Evolutionary conservation across 2,329 filamentous ascomycete species (phyloP).

Genomic region (Aspergillus melleus): DNA sequence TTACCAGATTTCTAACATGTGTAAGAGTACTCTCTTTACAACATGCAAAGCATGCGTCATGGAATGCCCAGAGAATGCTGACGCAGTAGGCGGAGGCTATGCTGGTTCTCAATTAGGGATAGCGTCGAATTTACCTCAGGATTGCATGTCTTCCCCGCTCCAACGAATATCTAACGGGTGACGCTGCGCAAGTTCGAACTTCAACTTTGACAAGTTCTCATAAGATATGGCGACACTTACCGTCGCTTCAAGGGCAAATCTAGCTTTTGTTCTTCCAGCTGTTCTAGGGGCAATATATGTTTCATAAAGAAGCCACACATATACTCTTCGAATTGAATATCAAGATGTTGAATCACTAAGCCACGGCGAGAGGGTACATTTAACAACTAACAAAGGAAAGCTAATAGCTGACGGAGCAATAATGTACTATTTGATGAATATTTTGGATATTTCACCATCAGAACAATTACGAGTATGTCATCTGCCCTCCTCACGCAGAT

Average conservation of each 20-base stretch:
- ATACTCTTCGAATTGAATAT: not conserved
- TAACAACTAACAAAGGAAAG: not conserved
- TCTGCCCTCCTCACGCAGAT: no score
- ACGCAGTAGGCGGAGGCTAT: not conserved
- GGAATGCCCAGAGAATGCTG: no score
- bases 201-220: no score
- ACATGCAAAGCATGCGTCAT: no score
- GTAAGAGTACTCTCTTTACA: no score
- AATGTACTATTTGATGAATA: not conserved
- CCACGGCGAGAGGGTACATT: not conserved
- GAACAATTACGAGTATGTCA: not conserved
- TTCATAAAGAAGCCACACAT: not conserved
- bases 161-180: no score
- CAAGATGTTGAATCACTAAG: not conserved
- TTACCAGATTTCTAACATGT: no score
- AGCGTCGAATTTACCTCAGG: not conserved
- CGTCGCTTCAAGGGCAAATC: not conserved
- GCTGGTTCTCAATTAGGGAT: not conserved
- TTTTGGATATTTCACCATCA: not conserved
- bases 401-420: not conserved
- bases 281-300: not conserved
- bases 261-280: not conserved
- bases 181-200: not conserved
- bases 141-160: not conserved
- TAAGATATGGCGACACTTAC: not conserved